phyloP scores from a whole-genome alignment of 2,329 filamentous ascomycete genomes.

The Colletotrichum truncatum region DNA sequence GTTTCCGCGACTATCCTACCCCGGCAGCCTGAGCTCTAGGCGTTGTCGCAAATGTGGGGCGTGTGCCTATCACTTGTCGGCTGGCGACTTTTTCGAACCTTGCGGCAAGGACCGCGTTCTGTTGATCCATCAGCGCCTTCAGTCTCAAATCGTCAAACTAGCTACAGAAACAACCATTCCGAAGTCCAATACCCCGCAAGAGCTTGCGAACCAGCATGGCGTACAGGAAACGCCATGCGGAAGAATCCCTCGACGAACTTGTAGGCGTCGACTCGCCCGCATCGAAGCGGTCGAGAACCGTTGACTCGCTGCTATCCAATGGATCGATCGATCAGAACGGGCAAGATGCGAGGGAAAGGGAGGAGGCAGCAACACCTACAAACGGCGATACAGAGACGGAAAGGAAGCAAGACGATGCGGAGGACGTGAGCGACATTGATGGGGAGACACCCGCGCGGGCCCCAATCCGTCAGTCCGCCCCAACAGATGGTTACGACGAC shows the following conservation, averaged over 20 bases:
- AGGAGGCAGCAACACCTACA: constrained; percentile 34
- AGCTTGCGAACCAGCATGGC: constrained; percentile 5
- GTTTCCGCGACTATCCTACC: too few relatives aligned
- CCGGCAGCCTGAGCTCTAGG: constrained; percentile 7
- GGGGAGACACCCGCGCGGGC: constrained; percentile 48
- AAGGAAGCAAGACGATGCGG: constrained; percentile 37
- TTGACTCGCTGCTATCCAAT: constrained; percentile 47
- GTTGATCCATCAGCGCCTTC: neutral
- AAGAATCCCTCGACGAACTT: constrained; percentile 68
- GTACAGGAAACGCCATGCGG: constrained; percentile 63
- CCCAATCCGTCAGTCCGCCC: constrained; percentile 77
- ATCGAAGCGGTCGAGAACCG: constrained; percentile 66
- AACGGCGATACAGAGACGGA: constrained; percentile 32
- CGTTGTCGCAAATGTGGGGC: constrained; percentile 13
- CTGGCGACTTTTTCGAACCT: constrained; percentile 24
- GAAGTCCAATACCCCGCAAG: neutral
- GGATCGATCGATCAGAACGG: constrained; percentile 45
- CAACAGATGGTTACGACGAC: constrained; percentile 89
- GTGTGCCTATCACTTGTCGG: constrained; percentile 5
- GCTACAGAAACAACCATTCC: neutral
- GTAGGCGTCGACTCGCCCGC: constrained; percentile 64
- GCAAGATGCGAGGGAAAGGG: constrained; percentile 34
- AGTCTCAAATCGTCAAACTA: neutral
- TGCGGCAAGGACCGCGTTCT: neutral
- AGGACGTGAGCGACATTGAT: constrained; percentile 52